These are phyloP conservation scores for Pestalotiopsis sp. DNA, from an alignment of 2,329 filamentous ascomycete genomes.

Conservation along the genomic window DNA sequence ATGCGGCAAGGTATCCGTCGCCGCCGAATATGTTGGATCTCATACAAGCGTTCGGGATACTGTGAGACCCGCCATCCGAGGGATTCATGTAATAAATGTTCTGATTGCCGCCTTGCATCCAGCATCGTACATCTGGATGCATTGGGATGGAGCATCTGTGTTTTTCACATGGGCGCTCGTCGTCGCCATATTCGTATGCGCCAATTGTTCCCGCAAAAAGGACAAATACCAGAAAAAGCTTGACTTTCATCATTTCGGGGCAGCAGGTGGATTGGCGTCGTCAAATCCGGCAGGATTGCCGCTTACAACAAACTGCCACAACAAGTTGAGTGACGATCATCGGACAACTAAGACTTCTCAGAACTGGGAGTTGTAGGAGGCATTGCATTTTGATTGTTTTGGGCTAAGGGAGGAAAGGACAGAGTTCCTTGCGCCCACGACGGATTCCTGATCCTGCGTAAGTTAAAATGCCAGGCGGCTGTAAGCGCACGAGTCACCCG, in stretches of 20 bases:
- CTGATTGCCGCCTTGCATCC: background rate
- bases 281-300: too few species aligned
- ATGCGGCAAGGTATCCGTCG: background rate
- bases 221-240: background rate
- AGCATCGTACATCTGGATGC: background rate
- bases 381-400: too few species aligned
- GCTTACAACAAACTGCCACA: too few species aligned
- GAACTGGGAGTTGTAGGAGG: too few species aligned
- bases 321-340: too few species aligned
- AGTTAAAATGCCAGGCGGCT: too few species aligned
- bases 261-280: too few species aligned
- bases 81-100: background rate
- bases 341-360: too few species aligned
- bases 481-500: too few species aligned
- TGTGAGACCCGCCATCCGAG: background rate
- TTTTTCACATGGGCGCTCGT: background rate
- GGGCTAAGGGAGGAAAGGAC: too few species aligned
- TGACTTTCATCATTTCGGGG: background rate
- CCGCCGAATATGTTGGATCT: slow-evolving; percentile 4
- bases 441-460: too few species aligned
- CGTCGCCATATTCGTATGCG: background rate
- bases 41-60: background rate
- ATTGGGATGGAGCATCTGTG: background rate
- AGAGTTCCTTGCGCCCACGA: too few species aligned
- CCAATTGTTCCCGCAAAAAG: background rate